Base-by-base conservation (phyloP, 768 basidiomycete species). In the Mycena alexandri region DNA sequence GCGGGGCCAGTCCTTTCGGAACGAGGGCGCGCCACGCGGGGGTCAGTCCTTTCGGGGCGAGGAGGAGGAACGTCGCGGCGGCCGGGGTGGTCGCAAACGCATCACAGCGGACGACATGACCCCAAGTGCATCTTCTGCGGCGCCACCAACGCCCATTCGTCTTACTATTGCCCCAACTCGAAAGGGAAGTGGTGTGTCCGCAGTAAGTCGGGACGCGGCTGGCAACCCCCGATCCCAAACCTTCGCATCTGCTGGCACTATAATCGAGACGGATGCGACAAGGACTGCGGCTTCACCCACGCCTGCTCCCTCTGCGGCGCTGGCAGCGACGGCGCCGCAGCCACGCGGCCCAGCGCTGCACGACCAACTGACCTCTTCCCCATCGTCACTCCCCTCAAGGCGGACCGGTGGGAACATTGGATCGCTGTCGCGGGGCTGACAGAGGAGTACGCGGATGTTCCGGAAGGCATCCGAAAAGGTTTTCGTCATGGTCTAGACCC, bases 321-420 rank as follows among this genome's bases (percentile, higher is more conserved):
- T 21, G 47, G 47, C 8, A 4, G 21, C 8, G 47, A 46, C 44
- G 8, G 17, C 44, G 44, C 17, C 17, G 10, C 17, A 6, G 33
- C 12, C 61, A 56, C 48, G 51, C 55, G 19, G 69, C 60, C 1
- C 68, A 73, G 42, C 22, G 11, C 36, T 63, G 24, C 34, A 47
- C 61, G 29, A 17, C 24, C 11, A 51, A 22, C 44, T 22, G 38
- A 65, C 0, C 58, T 70, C 33, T 66, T 71, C 17, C 71, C 68
- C 1, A 64, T 75, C 22, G 44, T 73, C 25, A 75, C 50, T 2
- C 71, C 74, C 13, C 68, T 73, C 24, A 55, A 21, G 8, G 70
- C 66, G 54, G 29, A 65, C 19, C 21, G 44, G 7, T 75, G 75
- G 71, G 34, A 61, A 6, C 25, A 59, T 11, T 19, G 67, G 17